Conservation (phyloP, 495 filamentous ascomycete genomes). For the Halenospora varia region DNA sequence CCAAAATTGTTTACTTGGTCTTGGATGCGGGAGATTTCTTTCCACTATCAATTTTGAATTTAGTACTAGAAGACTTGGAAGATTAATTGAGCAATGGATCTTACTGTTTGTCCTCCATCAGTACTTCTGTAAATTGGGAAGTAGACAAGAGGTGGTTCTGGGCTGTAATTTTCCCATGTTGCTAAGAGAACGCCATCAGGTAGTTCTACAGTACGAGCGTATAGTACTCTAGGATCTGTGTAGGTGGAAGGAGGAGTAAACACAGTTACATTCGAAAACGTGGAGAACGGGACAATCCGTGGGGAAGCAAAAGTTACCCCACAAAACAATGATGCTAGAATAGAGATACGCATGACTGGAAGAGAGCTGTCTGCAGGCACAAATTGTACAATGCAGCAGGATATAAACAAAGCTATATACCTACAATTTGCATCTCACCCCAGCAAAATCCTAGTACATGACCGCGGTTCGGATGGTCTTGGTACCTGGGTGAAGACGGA, state of each 20-base stretch:
- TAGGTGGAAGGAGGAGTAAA: conserved; percentile 41
- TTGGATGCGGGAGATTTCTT: conserved; percentile 52
- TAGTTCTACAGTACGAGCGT: conserved; percentile 49
- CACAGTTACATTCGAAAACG: conserved; percentile 25
- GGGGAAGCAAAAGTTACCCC: conserved; percentile 8
- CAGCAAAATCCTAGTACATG: too few relatives aligned
- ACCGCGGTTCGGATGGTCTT: too few relatives aligned
- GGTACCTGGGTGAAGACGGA: neutral
- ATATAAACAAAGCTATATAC: neutral
- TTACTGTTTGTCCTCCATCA: conserved; percentile 49
- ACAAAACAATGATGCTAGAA: conserved; percentile 3
- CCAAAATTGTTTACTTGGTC: conserved; percentile 63
- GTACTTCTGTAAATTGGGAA: conserved; percentile 63
- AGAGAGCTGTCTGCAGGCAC: neutral
- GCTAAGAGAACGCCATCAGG: conserved; percentile 47
- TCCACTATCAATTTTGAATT: too few relatives aligned
- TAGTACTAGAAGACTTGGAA: too few relatives aligned
- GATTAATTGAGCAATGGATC: neutral
- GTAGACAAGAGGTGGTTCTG: conserved; percentile 51
- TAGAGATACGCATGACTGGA: conserved; percentile 13
- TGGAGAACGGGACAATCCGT: conserved; percentile 13
- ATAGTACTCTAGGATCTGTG: conserved; percentile 42
- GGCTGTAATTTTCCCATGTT: conserved; percentile 63
- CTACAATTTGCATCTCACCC: neutral
- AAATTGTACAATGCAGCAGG: neutral